Evolutionary conservation across 1,139 yeast species (phyloP), one percentile per base, ranked within the genome.

Genomic region (Blastobotrys elegans): DNA sequence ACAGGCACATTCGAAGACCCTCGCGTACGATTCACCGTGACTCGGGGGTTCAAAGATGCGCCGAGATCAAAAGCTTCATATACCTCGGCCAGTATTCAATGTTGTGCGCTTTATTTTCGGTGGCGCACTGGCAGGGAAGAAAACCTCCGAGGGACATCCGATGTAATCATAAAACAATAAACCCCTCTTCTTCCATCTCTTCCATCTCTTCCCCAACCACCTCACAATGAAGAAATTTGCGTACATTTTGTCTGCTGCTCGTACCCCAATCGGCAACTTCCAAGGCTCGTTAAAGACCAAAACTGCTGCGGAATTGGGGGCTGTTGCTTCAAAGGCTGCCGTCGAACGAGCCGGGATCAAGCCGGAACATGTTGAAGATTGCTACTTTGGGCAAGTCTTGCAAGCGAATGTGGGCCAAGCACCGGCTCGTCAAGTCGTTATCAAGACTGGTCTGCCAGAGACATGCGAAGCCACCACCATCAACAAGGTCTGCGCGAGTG

Each of bases 401-500:
- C 81, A 76, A 62, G 83, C 79, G 50, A 72, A 74, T 57, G 70
- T 74, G 21, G 84, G 84, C 53, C 84, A 79, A 61, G 78, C 81
- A 39, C 84, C 84, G 21, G 83, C 83, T 33, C 72, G 84, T 61
- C 84, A 79, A 64, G 83, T 77, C 40, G 80, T 77, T 29, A 67
- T 78, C 58, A 75, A 74, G 57, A 79, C 82, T 5, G 84, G 84
- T 3, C 68, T 79, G 52, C 74, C 81, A 13, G 75, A 73, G 46
- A 52, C 68, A 14, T 69, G 75, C 45, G 80, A 79, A 52, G 80
- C 82, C 50, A 71, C 79, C 50, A 74, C 82, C 50, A 64, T 79
- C 57, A 79, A 79, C 70, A 79, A 79, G 66, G 83, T 78, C 46
- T 79, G 84, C 67, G 78, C 84, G 18, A 74, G 80, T 4, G 84